A percentile compares a stretch with the other conserved stretches of the same genome.
Evolutionary conservation across 75 land plant genomes (phyloP).

Genomic region (Picea sitchensis): DNA sequence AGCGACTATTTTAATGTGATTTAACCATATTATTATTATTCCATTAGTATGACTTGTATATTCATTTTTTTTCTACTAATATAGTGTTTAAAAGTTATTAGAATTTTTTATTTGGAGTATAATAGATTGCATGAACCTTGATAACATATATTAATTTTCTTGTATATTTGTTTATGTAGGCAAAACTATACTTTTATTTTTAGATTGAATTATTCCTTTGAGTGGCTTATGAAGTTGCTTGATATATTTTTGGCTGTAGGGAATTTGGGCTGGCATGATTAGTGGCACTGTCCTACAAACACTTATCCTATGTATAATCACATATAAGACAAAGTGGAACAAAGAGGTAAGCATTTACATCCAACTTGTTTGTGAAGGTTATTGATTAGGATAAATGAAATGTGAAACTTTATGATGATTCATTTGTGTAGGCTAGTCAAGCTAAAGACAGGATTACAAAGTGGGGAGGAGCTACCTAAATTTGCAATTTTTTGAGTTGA

Average conservation of each 20-base stretch:
- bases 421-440: constrained; percentile 24
- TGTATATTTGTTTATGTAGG: neutral
- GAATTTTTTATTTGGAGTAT: too few species aligned
- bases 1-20: too few species aligned
- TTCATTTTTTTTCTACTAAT: too few species aligned
- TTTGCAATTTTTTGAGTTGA: too few species aligned
- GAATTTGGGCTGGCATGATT: constrained; percentile 52
- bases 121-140: too few species aligned
- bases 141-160: neutral
- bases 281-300: constrained; percentile 36
- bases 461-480: constrained; percentile 28
- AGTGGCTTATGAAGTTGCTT: too few species aligned
- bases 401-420: neutral
- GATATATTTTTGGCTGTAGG: constrained; percentile 17
- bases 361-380: neutral
- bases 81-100: too few species aligned
- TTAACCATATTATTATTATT: too few species aligned
- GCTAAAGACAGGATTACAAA: constrained; percentile 32
- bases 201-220: too few species aligned
- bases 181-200: too few species aligned
- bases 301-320: constrained; percentile 17
- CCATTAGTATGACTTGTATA: too few species aligned
- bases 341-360: constrained; percentile 22
- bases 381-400: neutral
- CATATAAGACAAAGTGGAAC: constrained; percentile 36